Base-by-base conservation (phyloP, 2,329 filamentous ascomycete species). In the Emydomyces testavorans region DNA sequence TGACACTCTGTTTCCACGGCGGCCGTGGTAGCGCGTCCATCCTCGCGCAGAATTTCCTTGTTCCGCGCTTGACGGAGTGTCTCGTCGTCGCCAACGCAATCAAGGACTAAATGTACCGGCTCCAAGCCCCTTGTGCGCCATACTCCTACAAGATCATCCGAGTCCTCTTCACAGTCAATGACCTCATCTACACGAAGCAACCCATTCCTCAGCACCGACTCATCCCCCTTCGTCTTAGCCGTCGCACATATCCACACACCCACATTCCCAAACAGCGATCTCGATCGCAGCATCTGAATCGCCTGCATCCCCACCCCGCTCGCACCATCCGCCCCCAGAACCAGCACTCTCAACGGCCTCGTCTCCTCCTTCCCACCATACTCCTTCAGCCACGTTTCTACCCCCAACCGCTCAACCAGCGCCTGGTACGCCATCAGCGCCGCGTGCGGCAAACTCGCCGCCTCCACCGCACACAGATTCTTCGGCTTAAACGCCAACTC, bases 351-450 rank as follows among this genome's bases (percentile, higher is more conserved):
- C 41, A 65, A 52, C 16, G 53, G 50, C 6, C 23, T 20, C 7
- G 26, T n/a, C 13, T 48, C 21, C 26, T 4, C 47, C 55, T n/a
- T 28, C 29, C 37, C 41, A 18, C 13, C 2, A 18, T 20, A 20
- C n/a, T 20, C n/a, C 11, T 40, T 40, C 38, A 44, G 6, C 28
- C 32, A 39, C 2, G 26, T 34, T 3, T 39, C 21, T 3, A 42
- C 11, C 2, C 55, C 56, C 4, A 60, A 64, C 50, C 67, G 60
- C 11, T 50, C 55, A 50, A 68, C 69, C 23, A 70, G 55, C 2
- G 63, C 65, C 54, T 69, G 65, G 64, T 65, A 71, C 7, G 64
- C 68, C 24, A 64, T 68, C 45, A 70, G 57, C 5, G 58, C 62
- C 1, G 64, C 61, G 4, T 67, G 52, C 0, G 67, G 65, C 8